These are phyloP conservation scores for Xylaria sp. DNA, from an alignment of 2,329 filamentous ascomycete species.

Conservation along the genomic window DNA sequence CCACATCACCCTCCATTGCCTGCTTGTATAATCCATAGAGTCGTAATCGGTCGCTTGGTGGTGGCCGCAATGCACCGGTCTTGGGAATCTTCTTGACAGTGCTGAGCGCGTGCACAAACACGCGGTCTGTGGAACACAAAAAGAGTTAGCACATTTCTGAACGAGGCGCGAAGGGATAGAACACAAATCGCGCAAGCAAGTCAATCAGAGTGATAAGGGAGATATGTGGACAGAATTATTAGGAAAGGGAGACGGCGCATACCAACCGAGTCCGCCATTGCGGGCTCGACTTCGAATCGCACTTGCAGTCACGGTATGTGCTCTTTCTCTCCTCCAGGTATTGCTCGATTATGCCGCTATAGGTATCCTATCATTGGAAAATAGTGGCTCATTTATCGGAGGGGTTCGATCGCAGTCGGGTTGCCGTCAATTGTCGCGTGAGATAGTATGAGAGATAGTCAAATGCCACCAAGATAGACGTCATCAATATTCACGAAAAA, in stretches of 20 bases:
- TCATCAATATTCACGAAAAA: slow-evolving; percentile 2
- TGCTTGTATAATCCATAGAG: slow-evolving; percentile 99
- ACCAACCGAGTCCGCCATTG: slow-evolving; percentile 66
- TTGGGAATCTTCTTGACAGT: slow-evolving; percentile 98
- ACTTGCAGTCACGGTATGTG: slow-evolving; percentile 25
- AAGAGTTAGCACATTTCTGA: slow-evolving; percentile 23
- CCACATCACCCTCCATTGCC: slow-evolving; percentile 97
- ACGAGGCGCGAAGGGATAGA: not conserved
- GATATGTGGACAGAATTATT: not conserved
- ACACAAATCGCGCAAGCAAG: not conserved
- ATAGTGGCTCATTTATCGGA: not conserved
- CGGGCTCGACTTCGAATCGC: slow-evolving; percentile 36
- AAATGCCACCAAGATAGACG: slow-evolving; percentile 13
- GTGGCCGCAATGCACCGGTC: slow-evolving; percentile 89
- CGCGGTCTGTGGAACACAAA: slow-evolving; percentile 73
- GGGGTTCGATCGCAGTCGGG: slow-evolving; percentile 15
- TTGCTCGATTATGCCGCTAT: not conserved
- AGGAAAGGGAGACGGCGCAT: slow-evolving; percentile 30
- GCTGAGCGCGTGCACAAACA: slow-evolving; percentile 98
- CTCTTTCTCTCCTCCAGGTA: slow-evolving; percentile 1
- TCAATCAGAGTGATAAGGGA: not conserved
- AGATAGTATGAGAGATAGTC: slow-evolving; percentile 1
- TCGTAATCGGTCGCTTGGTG: slow-evolving; percentile 82
- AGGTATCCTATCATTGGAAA: slow-evolving; percentile 2
- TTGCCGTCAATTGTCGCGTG: slow-evolving; percentile 19